Evolutionary conservation across 1,284 basidiomycete genomes (phyloP), one percentile per base, ranked within the genome.

Genomic region (Paramarasmius palmivorus): DNA sequence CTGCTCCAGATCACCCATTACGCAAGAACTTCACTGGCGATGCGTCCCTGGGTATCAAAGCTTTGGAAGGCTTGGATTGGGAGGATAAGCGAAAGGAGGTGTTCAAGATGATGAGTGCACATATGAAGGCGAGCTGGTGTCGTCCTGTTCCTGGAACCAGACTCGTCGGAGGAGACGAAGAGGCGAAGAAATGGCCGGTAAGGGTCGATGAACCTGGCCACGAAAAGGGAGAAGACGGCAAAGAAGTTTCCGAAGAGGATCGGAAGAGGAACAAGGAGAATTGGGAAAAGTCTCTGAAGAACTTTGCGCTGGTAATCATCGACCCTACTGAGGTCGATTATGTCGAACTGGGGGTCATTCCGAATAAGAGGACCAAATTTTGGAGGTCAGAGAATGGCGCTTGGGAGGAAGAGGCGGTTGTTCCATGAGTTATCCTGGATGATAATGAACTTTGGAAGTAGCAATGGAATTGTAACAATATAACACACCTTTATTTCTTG

Each of bases 61-160:
- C 17, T 5, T 12, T 46, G 10, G 44, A 29, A 46, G 44, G 25
- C 9, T 78, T 79, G 52, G 79, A 88, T 60, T 90, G 86, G 87
- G 86, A 88, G 62, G 68, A 63, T 35, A 77, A 81, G 67, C 74
- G 87, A 10, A 56, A 68, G 20, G 75, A 75, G 49, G 63, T 75
- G 19, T 90, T 87, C 65, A 74, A 78, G 56, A 62, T 35, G 20
- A 75, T 89, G 76, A 77, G 76, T 51, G 72, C 69, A 3, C 67
- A 73, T 48, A 80, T 88, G 83, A 81, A 78, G 59, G 88, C 87
- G 22, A 75, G 71, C 47, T 90, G 85, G 84, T 80, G 77, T 54
- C 68, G 79, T 2, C 87, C 88, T 0, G 61, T 72, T 0, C 84
- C 88, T 0, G 88, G 88, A 1, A 67, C 59, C 7, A 67, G 62